Evolutionary conservation across 192 early-diverging fungal species (phyloP).

Genomic region (Coemansia sp.): DNA sequence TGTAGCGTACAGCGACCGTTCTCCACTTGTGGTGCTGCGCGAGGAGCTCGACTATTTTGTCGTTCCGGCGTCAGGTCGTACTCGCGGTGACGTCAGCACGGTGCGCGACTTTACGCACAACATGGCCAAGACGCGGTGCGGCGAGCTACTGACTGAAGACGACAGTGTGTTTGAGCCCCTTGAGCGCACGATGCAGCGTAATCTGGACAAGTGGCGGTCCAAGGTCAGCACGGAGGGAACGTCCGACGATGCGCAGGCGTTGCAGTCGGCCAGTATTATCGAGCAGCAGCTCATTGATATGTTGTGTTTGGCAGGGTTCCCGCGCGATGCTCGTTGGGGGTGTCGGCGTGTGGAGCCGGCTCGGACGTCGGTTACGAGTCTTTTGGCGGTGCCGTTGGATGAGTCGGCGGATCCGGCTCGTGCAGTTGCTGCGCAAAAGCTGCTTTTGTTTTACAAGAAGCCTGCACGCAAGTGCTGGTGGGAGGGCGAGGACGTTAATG

Average conservation of each 20-base stretch:
- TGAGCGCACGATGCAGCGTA: conserved; percentile 69
- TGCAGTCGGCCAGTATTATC: conserved; percentile 47
- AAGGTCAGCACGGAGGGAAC: conserved; percentile 44
- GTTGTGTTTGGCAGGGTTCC: conserved; percentile 76
- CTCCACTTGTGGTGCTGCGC: conserved; percentile 71
- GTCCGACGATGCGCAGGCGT: conserved; percentile 45
- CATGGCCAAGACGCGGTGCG: conserved; percentile 64
- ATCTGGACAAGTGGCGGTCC: conserved; percentile 46
- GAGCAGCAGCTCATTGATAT: conserved; percentile 83
- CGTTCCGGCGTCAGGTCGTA: conserved; percentile 43
- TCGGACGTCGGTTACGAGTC: conserved; percentile 66
- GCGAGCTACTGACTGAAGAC: conserved; percentile 63
- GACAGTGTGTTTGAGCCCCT: conserved; percentile 74
- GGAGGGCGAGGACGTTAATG: conserved; percentile 70
- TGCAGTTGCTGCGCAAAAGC: conserved; percentile 72
- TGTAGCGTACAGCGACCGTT: conserved; percentile 56
- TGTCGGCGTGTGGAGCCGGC: conserved; percentile 71
- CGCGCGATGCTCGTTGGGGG: conserved; percentile 69
- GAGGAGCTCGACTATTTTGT: conserved; percentile 82
- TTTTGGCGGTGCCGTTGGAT: conserved; percentile 69
- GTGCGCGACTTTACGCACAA: conserved; percentile 46
- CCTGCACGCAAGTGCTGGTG: conserved; percentile 86
- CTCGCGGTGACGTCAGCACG: conserved; percentile 48
- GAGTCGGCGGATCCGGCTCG: conserved; percentile 66
- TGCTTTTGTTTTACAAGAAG: conserved; percentile 78